Conservation (phyloP, 345 rosid species). For the Eucalyptus pauciflora region DNA sequence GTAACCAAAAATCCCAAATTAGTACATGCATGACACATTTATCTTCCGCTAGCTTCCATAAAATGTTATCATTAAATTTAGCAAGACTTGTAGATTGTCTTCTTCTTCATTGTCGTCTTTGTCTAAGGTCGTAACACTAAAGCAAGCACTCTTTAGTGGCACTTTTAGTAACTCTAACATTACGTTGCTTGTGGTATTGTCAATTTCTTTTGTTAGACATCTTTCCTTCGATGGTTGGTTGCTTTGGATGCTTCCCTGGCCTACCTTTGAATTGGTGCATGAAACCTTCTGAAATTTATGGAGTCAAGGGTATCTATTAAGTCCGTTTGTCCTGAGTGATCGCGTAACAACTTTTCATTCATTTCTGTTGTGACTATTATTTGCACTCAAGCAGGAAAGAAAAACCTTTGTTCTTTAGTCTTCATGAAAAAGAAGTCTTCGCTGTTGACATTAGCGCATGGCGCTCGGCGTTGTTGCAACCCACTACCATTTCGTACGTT, state of each 20-base stretch:
- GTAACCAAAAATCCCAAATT: no score
- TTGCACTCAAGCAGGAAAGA: not conserved
- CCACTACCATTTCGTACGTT: not conserved
- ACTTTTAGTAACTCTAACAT: no score
- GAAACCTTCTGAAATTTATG: no score
- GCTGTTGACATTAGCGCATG: not conserved
- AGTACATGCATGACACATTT: no score
- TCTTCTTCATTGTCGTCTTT: no score
- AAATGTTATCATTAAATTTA: no score
- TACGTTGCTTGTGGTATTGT: not conserved
- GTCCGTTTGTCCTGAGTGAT: not conserved
- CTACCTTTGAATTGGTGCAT: not conserved
- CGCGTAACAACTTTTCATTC: not conserved
- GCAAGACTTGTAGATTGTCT: no score
- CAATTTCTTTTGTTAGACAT: not conserved
- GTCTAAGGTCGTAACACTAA: no score
- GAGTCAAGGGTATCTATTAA: not conserved
- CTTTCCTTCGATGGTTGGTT: not conserved
- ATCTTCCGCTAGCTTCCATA: no score
- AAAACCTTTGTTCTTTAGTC: no score
- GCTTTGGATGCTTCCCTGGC: not conserved
- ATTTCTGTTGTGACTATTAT: not conserved
- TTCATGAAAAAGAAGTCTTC: no score
- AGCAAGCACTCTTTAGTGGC: no score
- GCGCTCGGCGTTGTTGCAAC: not conserved